phyloP scores from a whole-genome alignment of 352 stramenopile species.

The Paralagenidium karlingii region DNA sequence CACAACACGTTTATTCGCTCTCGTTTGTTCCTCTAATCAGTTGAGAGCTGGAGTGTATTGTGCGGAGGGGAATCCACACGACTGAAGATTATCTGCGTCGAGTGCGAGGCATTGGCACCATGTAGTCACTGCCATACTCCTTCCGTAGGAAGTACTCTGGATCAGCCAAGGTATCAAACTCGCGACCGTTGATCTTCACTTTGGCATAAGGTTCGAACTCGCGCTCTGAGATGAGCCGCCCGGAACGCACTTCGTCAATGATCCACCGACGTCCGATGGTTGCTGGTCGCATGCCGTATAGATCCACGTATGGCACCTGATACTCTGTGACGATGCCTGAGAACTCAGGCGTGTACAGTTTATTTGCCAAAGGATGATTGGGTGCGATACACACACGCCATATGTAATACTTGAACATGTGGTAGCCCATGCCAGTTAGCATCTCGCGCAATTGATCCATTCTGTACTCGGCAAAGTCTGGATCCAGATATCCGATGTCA shows the following conservation, averaged over 20 bases:
- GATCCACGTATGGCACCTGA: slow-evolving; percentile 19
- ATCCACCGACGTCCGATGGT: slow-evolving; percentile 3
- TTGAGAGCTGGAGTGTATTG: no score
- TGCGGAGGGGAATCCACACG: no score
- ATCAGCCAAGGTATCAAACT: slow-evolving; percentile 21
- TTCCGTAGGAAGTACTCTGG: slow-evolving; percentile 13
- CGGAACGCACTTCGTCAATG: slow-evolving; percentile 3
- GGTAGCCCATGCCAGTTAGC: slow-evolving; percentile 26
- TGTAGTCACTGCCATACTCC: slow-evolving; percentile 20
- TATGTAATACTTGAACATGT: slow-evolving; percentile 25
- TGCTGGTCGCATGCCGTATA: slow-evolving; percentile 17
- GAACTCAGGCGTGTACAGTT: slow-evolving; percentile 15
- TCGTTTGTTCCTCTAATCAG: no score
- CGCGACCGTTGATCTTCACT: slow-evolving; percentile 17
- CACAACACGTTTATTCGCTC: no score
- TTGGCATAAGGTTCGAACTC: slow-evolving; percentile 12
- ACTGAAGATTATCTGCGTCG: no score
- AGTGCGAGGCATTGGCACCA: slow-evolving; percentile 7
- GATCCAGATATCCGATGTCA: slow-evolving; percentile 22
- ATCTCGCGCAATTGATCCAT: slow-evolving; percentile 5
- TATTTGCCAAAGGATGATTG: slow-evolving; percentile 17
- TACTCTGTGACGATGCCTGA: slow-evolving; percentile 2
- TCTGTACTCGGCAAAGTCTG: slow-evolving; percentile 2
- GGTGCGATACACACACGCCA: slow-evolving; percentile 26
- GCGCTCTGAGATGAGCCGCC: slow-evolving; percentile 4